A percentile compares a stretch with the other conserved stretches of the same genome.
Evolutionary conservation across 371 early-diverging fungal genomes (phyloP).

Genomic region (Mortierella sp.): DNA sequence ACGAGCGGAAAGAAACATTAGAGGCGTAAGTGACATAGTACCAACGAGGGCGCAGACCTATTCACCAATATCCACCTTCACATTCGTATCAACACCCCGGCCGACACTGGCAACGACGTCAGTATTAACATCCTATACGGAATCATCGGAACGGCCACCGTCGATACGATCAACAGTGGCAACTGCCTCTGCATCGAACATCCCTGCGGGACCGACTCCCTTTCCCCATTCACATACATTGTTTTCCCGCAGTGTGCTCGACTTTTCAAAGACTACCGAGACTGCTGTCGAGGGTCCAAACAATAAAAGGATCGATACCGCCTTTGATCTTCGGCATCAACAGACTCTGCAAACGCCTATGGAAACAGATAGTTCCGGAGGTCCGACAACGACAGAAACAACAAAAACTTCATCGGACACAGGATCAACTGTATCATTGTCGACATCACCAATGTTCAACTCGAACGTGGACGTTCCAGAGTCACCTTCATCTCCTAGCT

Average conservation of each 20-base stretch:
- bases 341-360: not conserved
- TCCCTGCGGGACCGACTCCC: not conserved
- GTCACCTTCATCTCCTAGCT: too few relatives aligned
- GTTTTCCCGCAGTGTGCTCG: slow-evolving; percentile 7
- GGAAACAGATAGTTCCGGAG: too few relatives aligned
- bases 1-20: too few relatives aligned
- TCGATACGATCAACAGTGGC: not conserved
- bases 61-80: not conserved
- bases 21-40: too few relatives aligned
- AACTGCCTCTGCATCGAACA: not conserved
- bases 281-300: not conserved
- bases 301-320: not conserved
- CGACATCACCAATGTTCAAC: too few relatives aligned
- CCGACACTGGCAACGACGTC: not conserved
- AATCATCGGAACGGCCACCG: not conserved
- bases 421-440: too few relatives aligned
- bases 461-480: too few relatives aligned
- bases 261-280: slow-evolving; percentile 12
- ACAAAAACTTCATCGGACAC: too few relatives aligned
- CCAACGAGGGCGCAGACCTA: not conserved
- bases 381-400: too few relatives aligned
- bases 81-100: not conserved
- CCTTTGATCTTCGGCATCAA: not conserved
- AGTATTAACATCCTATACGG: not conserved
- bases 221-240: not conserved